Base-by-base conservation (phyloP, 495 filamentous ascomycete genomes). In the Lineolata rhizophorae region DNA sequence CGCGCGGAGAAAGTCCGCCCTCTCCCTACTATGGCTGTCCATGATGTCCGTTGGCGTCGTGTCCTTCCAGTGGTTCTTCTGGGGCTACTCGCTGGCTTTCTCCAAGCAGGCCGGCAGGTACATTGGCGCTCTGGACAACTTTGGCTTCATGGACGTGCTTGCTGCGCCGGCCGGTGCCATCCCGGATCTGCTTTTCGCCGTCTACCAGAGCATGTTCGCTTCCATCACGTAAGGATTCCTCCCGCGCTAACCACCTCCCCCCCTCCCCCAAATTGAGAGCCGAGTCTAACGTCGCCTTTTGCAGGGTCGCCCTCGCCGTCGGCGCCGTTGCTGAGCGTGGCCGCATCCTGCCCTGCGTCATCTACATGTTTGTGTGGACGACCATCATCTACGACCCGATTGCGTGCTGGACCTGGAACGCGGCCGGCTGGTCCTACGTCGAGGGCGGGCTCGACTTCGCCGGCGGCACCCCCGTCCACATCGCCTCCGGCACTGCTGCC, bases 21-120 rank as follows among this genome's bases (percentile, higher is more conserved):
- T 97, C 34, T 81, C 83, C 5, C 61, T 95, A 41, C 82, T 97
- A 53, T 94, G 82, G 83, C 70, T 94, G 13, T 83, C 83, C n/a
- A 61, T 95, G 50, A 92, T 94, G 76, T 72, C 83, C n/a, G 71
- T 76, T 14, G 82, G 77, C 11, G 72, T 97, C 29, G 71, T 81
- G 6, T 75, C 72, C 16, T 92, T 97, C 58, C 85, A 95, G 53
- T 97, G 87, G 85, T 97, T 95, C 62, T 92, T 97, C 64, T 95
- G 85, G 87, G 87, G 87, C 24, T 95, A 85, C 51, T 92, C 82
- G 2, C 60, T 97, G 20, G 67, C 84, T 27, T 97, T 94, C 60
- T 90, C 81, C 17, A 80, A 91, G 51, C 60, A 66, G 8, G 81
- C 77, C 10, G 77, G 78, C 32, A 65, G 56, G 30, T 97, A 63